Conservation (phyloP, 495 filamentous ascomycete genomes). For the Penicillium paxilli region DNA sequence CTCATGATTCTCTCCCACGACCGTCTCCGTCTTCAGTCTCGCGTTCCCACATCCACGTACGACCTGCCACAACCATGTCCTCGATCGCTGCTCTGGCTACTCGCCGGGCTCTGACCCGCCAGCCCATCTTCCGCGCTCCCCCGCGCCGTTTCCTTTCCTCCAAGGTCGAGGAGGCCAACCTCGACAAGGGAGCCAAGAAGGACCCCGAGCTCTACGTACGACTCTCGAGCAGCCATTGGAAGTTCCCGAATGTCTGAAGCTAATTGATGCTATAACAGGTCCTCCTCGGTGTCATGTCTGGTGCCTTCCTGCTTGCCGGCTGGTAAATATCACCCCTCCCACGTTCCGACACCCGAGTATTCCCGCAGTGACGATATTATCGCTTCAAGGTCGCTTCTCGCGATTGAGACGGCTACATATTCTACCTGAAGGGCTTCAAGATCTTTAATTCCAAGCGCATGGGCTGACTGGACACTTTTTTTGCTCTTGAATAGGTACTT, state of each 20-base stretch:
- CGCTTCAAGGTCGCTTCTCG: not conserved
- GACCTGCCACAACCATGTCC: conserved; percentile 47
- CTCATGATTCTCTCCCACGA: conserved; percentile 37
- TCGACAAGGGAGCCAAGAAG: conserved; percentile 68
- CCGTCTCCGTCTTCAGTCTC: conserved; percentile 16
- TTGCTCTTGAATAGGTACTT: conserved; percentile 35
- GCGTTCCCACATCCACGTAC: conserved; percentile 16
- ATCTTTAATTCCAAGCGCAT: not conserved
- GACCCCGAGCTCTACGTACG: conserved; percentile 83
- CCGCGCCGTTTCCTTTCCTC: conserved; percentile 44
- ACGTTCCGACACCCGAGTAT: conserved; percentile 1
- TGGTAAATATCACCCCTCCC: conserved; percentile 58
- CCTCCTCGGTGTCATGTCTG: conserved; percentile 87
- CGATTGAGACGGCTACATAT: too few species aligned
- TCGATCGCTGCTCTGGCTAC: conserved; percentile 53
- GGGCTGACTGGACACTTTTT: conserved; percentile 15
- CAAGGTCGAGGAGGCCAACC: conserved; percentile 47
- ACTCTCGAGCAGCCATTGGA: conserved; percentile 13
- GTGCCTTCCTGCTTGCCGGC: conserved; percentile 82
- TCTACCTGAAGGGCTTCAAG: not conserved
- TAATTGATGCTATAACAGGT: conserved; percentile 55
- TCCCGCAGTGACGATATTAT: conserved; percentile 15
- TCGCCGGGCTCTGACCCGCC: conserved; percentile 50
- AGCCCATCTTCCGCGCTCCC: conserved; percentile 42
- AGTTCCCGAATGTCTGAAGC: conserved; percentile 4